A percentile compares a stretch with the other conserved stretches of the same genome.
phyloP scores from a whole-genome alignment of 2,329 filamentous ascomycete species.

The Penicillium sp. region DNA sequence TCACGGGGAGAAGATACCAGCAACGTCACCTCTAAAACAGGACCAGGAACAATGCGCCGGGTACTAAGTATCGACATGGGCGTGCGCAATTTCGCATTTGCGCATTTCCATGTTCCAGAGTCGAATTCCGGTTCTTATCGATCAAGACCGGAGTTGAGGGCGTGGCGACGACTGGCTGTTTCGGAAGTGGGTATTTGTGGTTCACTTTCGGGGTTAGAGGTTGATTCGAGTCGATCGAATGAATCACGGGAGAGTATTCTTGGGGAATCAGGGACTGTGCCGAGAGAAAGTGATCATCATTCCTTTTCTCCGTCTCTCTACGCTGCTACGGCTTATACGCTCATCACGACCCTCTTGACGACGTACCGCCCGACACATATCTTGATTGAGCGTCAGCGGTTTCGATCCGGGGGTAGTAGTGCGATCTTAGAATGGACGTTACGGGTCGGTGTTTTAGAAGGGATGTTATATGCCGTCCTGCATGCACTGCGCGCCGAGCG shows the following conservation, averaged over 20 bases:
- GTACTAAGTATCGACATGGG: conserved; percentile 80
- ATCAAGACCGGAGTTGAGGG: conserved; percentile 23
- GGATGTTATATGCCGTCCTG: conserved; percentile 69
- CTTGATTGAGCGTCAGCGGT: conserved; percentile 63
- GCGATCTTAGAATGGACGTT: conserved; percentile 77
- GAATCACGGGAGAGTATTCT: too few species aligned
- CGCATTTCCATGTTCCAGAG: conserved; percentile 48
- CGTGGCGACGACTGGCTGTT: conserved; percentile 41
- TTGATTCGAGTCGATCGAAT: too few species aligned
- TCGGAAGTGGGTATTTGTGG: conserved; percentile 25
- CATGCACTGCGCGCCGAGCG: conserved; percentile 49
- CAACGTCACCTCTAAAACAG: too few species aligned
- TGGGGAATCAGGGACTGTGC: too few species aligned
- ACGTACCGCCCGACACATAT: conserved; percentile 58
- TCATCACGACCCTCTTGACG: conserved; percentile 48
- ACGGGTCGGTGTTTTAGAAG: conserved; percentile 73
- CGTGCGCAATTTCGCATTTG: conserved; percentile 72
- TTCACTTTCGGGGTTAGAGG: too few species aligned
- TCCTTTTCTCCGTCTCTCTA: conserved; percentile 45
- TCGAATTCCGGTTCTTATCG: neutral
- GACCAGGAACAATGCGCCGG: too few species aligned
- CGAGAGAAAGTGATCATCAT: too few species aligned
- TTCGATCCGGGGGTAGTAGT: conserved; percentile 57
- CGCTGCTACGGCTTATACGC: conserved; percentile 50
- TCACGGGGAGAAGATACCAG: too few species aligned